Evolutionary conservation across 2,329 filamentous ascomycete genomes (phyloP).

Genomic region (Epichloe coenophiala): DNA sequence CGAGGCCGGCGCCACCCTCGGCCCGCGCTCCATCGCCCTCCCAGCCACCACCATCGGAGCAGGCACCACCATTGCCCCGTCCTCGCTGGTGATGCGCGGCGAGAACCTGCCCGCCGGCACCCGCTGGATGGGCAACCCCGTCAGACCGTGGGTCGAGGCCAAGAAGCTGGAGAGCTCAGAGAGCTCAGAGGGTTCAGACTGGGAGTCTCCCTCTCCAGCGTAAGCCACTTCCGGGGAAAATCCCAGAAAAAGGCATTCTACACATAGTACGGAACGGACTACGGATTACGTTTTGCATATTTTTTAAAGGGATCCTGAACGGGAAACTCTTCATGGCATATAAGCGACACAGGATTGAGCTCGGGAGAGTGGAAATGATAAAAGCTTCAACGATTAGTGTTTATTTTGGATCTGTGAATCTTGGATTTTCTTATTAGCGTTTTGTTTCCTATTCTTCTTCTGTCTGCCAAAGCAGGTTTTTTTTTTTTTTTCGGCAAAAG

Average conservation of each 20-base stretch:
- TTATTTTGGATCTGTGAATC: background rate
- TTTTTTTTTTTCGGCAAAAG: background rate
- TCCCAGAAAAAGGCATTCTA: background rate
- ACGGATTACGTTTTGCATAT: background rate
- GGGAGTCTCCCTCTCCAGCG: background rate
- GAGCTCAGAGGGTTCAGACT: constrained; percentile 3
- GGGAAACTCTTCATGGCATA: background rate
- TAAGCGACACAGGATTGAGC: background rate
- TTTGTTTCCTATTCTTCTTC: background rate
- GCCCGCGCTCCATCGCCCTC: constrained; percentile 8
- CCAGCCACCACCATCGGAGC: constrained; percentile 9
- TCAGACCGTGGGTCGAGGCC: constrained; percentile 8
- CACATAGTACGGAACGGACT: background rate
- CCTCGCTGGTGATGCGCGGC: constrained; percentile 11
- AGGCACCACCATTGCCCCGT: constrained; percentile 9
- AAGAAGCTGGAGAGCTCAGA: background rate
- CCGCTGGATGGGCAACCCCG: constrained; percentile 10
- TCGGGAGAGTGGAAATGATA: background rate
- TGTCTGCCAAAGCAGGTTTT: background rate
- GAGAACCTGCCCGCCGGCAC: constrained; percentile 10
- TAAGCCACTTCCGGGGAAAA: background rate
- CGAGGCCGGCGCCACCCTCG: constrained; percentile 9
- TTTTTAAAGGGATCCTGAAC: background rate
- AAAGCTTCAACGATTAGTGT: background rate
- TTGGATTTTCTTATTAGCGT: background rate